phyloP scores from a whole-genome alignment of 331 rosid species.

The Arachis monticola region DNA sequence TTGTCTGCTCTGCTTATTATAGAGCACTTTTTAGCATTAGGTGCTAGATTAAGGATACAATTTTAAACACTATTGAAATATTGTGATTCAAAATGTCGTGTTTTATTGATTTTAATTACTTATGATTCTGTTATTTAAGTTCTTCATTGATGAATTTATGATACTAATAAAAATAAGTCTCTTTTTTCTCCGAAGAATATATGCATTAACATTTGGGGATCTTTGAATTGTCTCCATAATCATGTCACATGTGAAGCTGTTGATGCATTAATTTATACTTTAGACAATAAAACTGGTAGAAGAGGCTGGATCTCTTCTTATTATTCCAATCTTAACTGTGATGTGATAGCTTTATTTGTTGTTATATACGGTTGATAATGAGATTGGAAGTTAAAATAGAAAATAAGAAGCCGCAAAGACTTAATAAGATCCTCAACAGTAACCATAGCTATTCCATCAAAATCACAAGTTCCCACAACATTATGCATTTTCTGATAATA shows the following conservation, averaged over 20 bases:
- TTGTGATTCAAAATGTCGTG: neutral
- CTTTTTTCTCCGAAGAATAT: neutral
- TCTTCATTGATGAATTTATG: neutral
- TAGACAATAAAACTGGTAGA: neutral
- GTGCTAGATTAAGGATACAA: neutral
- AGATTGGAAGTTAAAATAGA: neutral
- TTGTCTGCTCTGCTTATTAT: neutral
- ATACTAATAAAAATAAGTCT: neutral
- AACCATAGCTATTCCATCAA: slow-evolving; percentile 71
- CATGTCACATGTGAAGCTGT: neutral
- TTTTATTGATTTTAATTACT: neutral
- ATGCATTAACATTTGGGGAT: neutral
- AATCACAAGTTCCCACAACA: slow-evolving; percentile 92
- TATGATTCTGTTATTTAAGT: slow-evolving; percentile 1
- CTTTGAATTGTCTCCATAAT: neutral
- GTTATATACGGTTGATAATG: no score
- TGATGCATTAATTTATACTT: neutral
- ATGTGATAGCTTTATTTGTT: no score
- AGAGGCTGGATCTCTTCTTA: neutral
- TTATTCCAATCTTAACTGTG: neutral
- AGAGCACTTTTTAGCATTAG: neutral
- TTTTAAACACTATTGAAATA: neutral
- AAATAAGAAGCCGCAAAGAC: slow-evolving; percentile 38
- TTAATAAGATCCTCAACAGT: slow-evolving; percentile 78
- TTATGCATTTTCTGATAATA: slow-evolving; percentile 77